These are phyloP conservation scores for Collariella sp. DNA, from an alignment of 495 filamentous ascomycete species.

Conservation along the genomic window DNA sequence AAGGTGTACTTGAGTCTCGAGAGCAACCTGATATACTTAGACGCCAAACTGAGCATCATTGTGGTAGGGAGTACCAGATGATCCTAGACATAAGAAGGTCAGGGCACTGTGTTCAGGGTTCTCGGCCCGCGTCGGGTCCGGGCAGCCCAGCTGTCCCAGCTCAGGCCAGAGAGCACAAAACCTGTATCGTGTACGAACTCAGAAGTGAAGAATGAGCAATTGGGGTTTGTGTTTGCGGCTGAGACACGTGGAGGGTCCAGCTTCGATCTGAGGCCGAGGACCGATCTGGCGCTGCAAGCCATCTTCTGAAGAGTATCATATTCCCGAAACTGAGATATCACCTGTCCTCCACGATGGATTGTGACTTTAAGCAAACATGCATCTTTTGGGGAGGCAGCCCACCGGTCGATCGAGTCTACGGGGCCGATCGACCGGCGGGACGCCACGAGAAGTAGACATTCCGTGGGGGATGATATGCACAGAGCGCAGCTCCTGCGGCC, in stretches of 20 bases:
- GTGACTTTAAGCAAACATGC: constrained; percentile 13
- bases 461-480: not conserved
- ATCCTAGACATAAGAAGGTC: no score
- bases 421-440: no score
- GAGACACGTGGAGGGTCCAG: not conserved
- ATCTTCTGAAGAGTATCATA: not conserved
- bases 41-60: no score
- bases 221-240: not conserved
- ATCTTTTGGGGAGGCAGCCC: not conserved
- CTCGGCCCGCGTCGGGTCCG: constrained; percentile 10
- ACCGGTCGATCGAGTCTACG: not conserved
- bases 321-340: constrained; percentile 5
- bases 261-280: not conserved
- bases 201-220: not conserved
- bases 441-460: not conserved
- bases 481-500: not conserved
- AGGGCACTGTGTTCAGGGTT: no score
- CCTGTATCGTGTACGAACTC: no score
- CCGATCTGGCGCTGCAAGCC: constrained; percentile 6
- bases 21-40: no score
- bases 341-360: not conserved
- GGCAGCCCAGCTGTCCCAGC: not conserved
- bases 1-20: no score
- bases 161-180: not conserved
- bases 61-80: no score